Evolutionary conservation across 2,329 filamentous ascomycete genomes (phyloP).

Genomic region (Aspergillus hortae): DNA sequence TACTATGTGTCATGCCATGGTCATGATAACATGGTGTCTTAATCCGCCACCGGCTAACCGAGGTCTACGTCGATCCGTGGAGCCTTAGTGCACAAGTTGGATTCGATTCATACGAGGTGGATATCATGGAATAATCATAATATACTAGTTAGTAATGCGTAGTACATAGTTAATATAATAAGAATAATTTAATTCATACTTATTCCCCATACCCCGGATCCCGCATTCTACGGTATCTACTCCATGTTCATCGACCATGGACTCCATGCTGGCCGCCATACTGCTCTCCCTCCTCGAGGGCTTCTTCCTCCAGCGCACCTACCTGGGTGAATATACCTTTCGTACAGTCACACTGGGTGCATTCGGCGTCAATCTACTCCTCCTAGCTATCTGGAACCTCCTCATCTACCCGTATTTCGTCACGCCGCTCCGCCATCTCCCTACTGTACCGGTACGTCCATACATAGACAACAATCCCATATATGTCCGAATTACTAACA

Average conservation of each 20-base stretch:
- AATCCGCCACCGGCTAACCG: background rate
- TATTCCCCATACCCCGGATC: constrained; percentile 1
- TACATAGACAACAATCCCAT: background rate
- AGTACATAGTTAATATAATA: no score
- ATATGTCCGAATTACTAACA: background rate
- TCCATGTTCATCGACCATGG: background rate
- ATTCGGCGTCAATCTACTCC: constrained; percentile 22
- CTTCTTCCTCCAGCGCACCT: constrained; percentile 24
- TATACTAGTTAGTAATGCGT: no score
- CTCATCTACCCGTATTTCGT: constrained; percentile 51
- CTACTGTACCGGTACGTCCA: constrained; percentile 40
- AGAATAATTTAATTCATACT: background rate
- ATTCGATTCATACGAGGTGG: no score
- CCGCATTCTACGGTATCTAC: constrained; percentile 1
- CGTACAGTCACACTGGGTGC: constrained; percentile 18
- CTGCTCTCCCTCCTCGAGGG: constrained; percentile 25
- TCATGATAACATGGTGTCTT: no score
- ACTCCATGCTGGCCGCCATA: constrained; percentile 11
- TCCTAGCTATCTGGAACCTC: constrained; percentile 34
- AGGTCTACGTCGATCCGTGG: constrained; percentile 7
- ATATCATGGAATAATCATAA: no score
- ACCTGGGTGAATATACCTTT: constrained; percentile 24
- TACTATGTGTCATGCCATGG: no score
- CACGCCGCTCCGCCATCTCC: constrained; percentile 50
- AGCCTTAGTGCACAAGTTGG: background rate